Evolutionary conservation across 208 protist species (phyloP).

Genomic region (Kentomonas sorsogonicus): DNA sequence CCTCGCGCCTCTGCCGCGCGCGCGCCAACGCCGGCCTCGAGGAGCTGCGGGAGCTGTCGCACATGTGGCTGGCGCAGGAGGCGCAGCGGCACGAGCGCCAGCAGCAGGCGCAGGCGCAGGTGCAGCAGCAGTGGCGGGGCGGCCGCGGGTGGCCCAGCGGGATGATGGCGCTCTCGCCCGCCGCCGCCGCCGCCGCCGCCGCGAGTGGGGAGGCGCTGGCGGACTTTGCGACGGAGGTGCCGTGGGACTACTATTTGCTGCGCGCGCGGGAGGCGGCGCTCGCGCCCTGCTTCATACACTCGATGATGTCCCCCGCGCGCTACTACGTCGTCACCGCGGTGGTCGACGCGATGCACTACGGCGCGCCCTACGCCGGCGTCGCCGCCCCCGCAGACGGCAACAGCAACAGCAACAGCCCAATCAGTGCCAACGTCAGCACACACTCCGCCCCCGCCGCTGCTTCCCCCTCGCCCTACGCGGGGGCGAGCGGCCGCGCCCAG

Average conservation of each 20-base stretch:
- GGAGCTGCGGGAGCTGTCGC: conserved; percentile 12
- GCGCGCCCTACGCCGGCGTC: neutral
- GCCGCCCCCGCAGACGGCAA: neutral
- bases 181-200: neutral
- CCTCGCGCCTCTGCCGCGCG: conserved; percentile 16
- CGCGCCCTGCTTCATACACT: conserved; percentile 15
- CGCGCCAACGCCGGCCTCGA: conserved; percentile 18
- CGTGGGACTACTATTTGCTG: conserved; percentile 76
- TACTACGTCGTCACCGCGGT: neutral
- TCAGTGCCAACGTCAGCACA: too few relatives aligned
- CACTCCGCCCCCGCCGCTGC: too few relatives aligned
- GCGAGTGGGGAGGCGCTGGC: conserved; percentile 11
- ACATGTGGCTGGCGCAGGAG: neutral
- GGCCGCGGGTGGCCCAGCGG: conserved; percentile 29
- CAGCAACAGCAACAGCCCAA: neutral
- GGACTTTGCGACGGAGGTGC: conserved; percentile 47
- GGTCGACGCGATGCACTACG: neutral
- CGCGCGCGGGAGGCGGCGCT: conserved; percentile 27
- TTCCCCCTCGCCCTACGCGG: too few relatives aligned
- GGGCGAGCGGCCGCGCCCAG: too few relatives aligned
- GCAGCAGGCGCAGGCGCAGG: conserved; percentile 22
- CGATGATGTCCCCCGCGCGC: conserved; percentile 26
- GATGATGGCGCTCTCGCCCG: conserved; percentile 5
- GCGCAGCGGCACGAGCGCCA: neutral
- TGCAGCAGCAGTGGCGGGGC: conserved; percentile 57